phyloP scores from a whole-genome alignment of 1,284 basidiomycete genomes.

The Meira nashicola region DNA sequence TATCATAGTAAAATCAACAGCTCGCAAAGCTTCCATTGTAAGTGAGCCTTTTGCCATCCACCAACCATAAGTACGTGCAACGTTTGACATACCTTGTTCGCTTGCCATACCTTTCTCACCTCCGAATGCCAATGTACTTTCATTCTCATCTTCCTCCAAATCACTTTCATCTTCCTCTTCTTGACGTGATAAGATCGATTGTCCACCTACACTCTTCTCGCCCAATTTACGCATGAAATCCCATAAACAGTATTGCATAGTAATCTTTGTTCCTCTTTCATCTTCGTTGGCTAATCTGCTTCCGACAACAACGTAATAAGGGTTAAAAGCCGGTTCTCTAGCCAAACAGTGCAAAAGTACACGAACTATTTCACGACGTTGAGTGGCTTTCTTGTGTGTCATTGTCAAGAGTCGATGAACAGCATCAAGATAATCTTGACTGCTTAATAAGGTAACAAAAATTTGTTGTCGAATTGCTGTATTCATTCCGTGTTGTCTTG shows the following conservation, averaged over 20 bases:
- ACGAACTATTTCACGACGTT: slow-evolving; percentile 88
- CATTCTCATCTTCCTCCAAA: slow-evolving; percentile 37
- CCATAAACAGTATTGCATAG: slow-evolving; percentile 93
- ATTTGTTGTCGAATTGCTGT: slow-evolving; percentile 86
- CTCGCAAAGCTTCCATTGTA: slow-evolving; percentile 75
- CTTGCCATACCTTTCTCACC: neutral
- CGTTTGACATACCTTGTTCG: slow-evolving; percentile 60
- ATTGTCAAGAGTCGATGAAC: slow-evolving; percentile 78
- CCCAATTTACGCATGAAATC: slow-evolving; percentile 90
- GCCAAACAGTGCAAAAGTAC: slow-evolving; percentile 90
- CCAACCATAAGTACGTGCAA: slow-evolving; percentile 76
- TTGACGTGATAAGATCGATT: slow-evolving; percentile 54
- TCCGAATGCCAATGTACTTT: neutral
- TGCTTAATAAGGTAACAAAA: slow-evolving; percentile 86
- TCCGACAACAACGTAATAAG: slow-evolving; percentile 84
- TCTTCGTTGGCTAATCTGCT: slow-evolving; percentile 46
- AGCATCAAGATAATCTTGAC: slow-evolving; percentile 86
- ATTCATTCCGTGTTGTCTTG: slow-evolving; percentile 94
- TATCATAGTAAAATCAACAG: slow-evolving; percentile 39
- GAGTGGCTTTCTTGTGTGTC: slow-evolving; percentile 71
- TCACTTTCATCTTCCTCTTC: slow-evolving; percentile 56
- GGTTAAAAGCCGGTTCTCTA: slow-evolving; percentile 79
- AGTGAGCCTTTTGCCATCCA: slow-evolving; percentile 72
- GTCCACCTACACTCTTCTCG: slow-evolving; percentile 67
- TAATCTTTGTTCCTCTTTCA: slow-evolving; percentile 70